A percentile compares a stretch with the other conserved stretches of the same genome.
Evolutionary conservation across 2,329 filamentous ascomycete genomes (phyloP).

Genomic region (Atkinsonella texensis): DNA sequence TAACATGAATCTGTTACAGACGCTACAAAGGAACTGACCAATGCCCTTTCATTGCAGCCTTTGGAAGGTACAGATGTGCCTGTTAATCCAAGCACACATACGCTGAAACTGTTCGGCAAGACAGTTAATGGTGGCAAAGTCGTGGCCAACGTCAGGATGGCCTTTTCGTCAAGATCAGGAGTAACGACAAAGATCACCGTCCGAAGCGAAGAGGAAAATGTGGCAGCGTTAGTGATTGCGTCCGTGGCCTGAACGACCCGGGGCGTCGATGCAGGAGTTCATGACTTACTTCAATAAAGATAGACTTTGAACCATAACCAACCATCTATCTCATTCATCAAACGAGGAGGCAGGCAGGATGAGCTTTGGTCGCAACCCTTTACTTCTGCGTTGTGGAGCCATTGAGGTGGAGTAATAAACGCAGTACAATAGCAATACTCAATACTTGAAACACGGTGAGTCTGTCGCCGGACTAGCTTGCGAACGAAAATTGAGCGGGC

Average conservation of each 20-base stretch:
- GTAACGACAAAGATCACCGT: slow-evolving; percentile 94
- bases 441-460: not conserved
- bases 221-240: slow-evolving; percentile 73
- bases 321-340: too few species aligned
- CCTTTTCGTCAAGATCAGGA: slow-evolving; percentile 80
- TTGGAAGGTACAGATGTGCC: slow-evolving; percentile 90
- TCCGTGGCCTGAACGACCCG: slow-evolving; percentile 56
- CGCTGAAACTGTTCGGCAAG: slow-evolving; percentile 92
- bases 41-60: slow-evolving; percentile 79
- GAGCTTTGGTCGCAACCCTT: not conserved
- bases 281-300: slow-evolving; percentile 19
- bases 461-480: too few species aligned
- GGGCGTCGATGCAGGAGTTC: slow-evolving; percentile 23
- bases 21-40: slow-evolving; percentile 81
- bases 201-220: slow-evolving; percentile 82
- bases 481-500: too few species aligned
- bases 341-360: not conserved
- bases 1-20: slow-evolving; percentile 40
- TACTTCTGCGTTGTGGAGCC: not conserved
- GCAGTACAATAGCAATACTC: not conserved
- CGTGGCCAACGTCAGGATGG: slow-evolving; percentile 81
- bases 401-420: not conserved
- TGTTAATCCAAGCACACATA: slow-evolving; percentile 79
- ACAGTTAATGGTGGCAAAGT: slow-evolving; percentile 84
- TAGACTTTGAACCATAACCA: not conserved